Evolutionary conservation across 2,329 filamentous ascomycete genomes (phyloP), one percentile per base, ranked within the genome.

Genomic region (Cladosporium sp.): DNA sequence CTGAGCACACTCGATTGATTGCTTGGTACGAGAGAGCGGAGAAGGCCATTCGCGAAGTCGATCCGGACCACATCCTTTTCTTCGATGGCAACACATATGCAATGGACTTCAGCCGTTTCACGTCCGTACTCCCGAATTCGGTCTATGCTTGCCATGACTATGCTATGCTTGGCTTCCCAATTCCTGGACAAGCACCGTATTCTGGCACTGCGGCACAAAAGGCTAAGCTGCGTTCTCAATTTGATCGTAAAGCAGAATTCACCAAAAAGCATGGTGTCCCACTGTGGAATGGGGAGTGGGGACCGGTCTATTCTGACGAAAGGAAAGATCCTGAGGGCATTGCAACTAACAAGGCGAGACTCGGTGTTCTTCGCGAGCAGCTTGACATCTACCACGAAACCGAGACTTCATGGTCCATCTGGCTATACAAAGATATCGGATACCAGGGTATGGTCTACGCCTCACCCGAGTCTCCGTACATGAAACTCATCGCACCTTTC

Each of bases 101-200:
- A 3, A 77, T 77, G 75, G 75, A 86, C 70, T 76, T 76, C 16
- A 76, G 72, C 6, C 83, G 82, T 64, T 78, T 79, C 0, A 72
- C 77, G 4, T 69, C 76, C 3, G 73, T 79, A 0, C 73, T 85
- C 0, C 82, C 82, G 54, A 79, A 74, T 69, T 75, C 78, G 1
- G 84, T 84, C 0, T 86, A 86, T 69, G 78, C 81, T 5, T 77
- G 84, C 49, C 84, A 86, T 69, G 84, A 86, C 68, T 86, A 86
- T 68, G 79, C 79, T 30, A 76, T 77, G 66, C 80, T 82, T 71
- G 84, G 84, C 0, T 86, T 86, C 66, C 84, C 70, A 3, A 73
- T 69, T 68, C 69, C 72, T 69, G 74, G 67, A 0, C 79, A 81
- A 56, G 63, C 39, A 59, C 75, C 73, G 4, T 86, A 81, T 63